Conservation (phyloP, 495 filamentous ascomycete species). For the Penicillium robsamsonii region DNA sequence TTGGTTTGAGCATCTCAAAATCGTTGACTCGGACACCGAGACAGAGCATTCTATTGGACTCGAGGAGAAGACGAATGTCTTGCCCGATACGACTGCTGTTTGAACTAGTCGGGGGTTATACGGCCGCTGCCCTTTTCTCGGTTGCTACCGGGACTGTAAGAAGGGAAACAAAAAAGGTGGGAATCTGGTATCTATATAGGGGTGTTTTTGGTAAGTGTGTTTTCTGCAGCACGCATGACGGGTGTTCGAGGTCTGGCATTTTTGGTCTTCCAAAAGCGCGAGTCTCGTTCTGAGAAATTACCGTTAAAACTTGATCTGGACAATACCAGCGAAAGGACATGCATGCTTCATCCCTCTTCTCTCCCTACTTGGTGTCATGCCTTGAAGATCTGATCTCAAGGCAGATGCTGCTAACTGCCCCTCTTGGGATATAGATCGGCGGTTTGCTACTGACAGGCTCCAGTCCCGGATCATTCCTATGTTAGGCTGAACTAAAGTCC, state of each 20-base stretch:
- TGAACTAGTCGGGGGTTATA: constrained; percentile 4
- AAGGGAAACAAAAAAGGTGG: not conserved
- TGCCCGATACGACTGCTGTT: not conserved
- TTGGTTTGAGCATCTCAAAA: constrained; percentile 37
- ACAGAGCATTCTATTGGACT: constrained; percentile 8
- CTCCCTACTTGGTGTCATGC: constrained; percentile 13
- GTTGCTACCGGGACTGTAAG: not conserved
- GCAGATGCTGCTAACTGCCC: constrained; percentile 19
- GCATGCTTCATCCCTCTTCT: constrained; percentile 29
- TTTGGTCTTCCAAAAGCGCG: constrained; percentile 17
- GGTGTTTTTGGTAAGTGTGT: constrained; percentile 16
- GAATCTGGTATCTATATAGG: not conserved
- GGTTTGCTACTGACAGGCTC: constrained; percentile 18
- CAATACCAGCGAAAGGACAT: constrained; percentile 56
- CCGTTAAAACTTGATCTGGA: constrained; percentile 56
- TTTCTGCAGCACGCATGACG: constrained; percentile 32
- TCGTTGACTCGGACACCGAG: constrained; percentile 18
- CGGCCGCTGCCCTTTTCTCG: not conserved
- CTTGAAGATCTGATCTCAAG: constrained; percentile 7
- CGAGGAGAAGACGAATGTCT: not conserved
- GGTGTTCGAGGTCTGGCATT: constrained; percentile 36
- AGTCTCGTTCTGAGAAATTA: constrained; percentile 47
- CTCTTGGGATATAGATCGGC: constrained; percentile 14
- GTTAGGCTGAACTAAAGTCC: not conserved
- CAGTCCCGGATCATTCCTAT: not conserved